Base-by-base conservation (phyloP, 306 rosid species). In the Morella rubra region DNA sequence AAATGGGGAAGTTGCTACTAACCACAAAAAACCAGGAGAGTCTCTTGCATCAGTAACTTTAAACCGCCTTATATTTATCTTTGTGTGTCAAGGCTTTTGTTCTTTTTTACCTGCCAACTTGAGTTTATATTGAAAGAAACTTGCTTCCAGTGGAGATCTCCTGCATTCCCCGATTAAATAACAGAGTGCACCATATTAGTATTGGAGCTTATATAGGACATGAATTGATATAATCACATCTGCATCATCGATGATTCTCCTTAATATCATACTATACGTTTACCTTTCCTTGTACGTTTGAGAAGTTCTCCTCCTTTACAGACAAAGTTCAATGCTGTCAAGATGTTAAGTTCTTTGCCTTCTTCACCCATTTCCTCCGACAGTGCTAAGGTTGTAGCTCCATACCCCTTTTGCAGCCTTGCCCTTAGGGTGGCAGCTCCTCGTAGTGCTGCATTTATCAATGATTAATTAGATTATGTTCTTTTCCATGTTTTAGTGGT, bases 271-370 rank as follows among this genome's bases (percentile, higher is more conserved):
- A 65, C 54, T 16, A 51, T 1, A 51, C 18, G 15, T 73, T 74
- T 88, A 91, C 98, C 98, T 90, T 94, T 92, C 86, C 97, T 90
- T 61, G 98, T 94, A 32, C 91, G 97, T 84, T 94, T 94, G 82
- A 94, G 98, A 83, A 94, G 92, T 59, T 86, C 90, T 69, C 98
- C 96, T 78, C 97, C 98, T 76, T 74, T 81, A 51, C 85, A 89
- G 81, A 92, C 89, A 56, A 49, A 79, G 86, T 90, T 87, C 80
- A 94, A 62, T 79, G 93, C 86, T 22, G 85, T 67, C 81, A 88
- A 70, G 40, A 85, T 77, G 73, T 81, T 86, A 69, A 89, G 83
- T 80, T 90, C 96, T 74, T 84, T 85, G 62, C 84, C 86, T 67
- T 89, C 95, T 66, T 85, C 87, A 71, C 79, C 81, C 65, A 81